These are phyloP conservation scores for Bothriochloa decipiens DNA, from an alignment of 176 grass and related monocot species.

Conservation along the genomic window DNA sequence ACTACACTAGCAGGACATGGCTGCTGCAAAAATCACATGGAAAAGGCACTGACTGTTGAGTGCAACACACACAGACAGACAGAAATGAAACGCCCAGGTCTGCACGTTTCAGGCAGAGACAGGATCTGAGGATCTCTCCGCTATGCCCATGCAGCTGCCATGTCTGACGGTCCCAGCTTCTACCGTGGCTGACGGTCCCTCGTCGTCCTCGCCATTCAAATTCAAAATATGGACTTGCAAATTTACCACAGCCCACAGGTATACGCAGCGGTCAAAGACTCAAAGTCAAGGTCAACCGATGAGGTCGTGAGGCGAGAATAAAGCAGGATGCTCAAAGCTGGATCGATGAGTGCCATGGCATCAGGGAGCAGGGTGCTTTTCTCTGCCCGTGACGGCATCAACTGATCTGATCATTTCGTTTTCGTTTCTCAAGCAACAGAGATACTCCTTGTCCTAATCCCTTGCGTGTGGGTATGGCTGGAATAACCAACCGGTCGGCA, in stretches of 20 bases:
- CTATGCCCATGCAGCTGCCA: too few species aligned
- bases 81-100: too few species aligned
- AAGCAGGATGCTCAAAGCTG: conserved; percentile 32
- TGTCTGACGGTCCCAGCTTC: not conserved
- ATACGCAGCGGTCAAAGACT: not conserved
- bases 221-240: not conserved
- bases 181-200: too few species aligned
- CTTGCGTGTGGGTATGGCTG: not conserved
- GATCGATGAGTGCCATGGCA: conserved; percentile 21
- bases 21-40: not conserved
- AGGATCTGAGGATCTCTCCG: too few species aligned
- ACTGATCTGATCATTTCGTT: not conserved
- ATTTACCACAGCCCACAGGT: not conserved
- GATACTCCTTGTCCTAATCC: not conserved
- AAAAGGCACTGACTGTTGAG: too few species aligned
- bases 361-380: conserved; percentile 27
- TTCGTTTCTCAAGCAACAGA: conserved; percentile 1
- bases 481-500: not conserved
- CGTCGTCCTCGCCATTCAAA: not conserved
- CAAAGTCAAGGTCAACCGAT: not conserved
- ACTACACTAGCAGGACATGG: too few species aligned
- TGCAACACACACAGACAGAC: too few species aligned
- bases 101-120: not conserved
- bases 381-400: not conserved
- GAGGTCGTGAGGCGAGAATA: conserved; percentile 22